phyloP scores from a whole-genome alignment of 148 eudicot species.

The Nyssa sinensis region DNA sequence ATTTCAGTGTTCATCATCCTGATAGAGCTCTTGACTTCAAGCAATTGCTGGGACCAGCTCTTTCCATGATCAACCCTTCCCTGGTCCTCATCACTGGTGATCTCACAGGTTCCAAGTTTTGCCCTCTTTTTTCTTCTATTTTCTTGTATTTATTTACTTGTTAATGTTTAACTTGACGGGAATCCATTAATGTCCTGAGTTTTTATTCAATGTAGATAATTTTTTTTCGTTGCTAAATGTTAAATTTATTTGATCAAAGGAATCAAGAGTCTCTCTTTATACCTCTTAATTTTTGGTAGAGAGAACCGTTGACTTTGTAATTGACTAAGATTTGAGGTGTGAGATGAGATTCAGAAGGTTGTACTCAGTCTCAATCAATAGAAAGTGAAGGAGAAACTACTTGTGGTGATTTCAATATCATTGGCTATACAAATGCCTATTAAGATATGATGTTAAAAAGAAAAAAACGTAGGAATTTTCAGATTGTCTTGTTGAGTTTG shows the following conservation, averaged over 20 bases:
- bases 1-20: slow-evolving; percentile 86
- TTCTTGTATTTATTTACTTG: too few species aligned
- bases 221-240: too few species aligned
- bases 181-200: too few species aligned
- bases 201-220: too few species aligned
- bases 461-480: too few species aligned
- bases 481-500: not conserved
- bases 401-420: too few species aligned
- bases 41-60: slow-evolving; percentile 48
- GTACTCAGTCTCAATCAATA: not conserved
- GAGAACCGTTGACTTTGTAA: not conserved
- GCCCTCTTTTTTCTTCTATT: not conserved
- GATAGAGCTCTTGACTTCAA: slow-evolving; percentile 72
- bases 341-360: not conserved
- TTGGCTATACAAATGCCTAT: too few species aligned
- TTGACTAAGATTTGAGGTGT: not conserved
- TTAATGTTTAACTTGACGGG: too few species aligned
- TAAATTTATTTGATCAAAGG: too few species aligned
- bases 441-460: not conserved
- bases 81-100: slow-evolving; percentile 93
- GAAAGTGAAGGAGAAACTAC: too few species aligned
- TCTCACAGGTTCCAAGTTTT: slow-evolving; percentile 60
- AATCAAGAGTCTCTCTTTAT: too few species aligned
- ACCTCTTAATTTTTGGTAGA: not conserved
- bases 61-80: slow-evolving; percentile 74